phyloP scores from a whole-genome alignment of 345 rosid species.

The Heritiera fomes region DNA sequence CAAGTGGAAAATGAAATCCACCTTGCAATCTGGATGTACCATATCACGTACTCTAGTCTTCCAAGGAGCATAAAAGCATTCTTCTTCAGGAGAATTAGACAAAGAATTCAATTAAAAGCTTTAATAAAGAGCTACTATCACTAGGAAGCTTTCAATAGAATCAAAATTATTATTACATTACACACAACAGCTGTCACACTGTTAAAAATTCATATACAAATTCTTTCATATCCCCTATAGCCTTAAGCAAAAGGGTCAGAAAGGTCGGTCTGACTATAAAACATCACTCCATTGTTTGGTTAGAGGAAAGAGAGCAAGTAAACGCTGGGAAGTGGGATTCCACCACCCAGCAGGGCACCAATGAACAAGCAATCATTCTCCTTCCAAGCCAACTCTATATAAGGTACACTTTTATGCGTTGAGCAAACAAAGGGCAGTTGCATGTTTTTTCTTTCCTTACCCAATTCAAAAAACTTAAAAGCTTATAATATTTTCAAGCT shows the following conservation, averaged over 20 bases:
- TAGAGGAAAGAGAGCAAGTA: neutral
- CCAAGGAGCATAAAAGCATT: neutral
- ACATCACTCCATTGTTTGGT: neutral
- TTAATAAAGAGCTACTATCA: neutral
- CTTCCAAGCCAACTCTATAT: neutral
- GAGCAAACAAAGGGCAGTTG: neutral
- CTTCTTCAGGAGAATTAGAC: neutral
- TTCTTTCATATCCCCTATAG: neutral
- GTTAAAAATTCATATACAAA: neutral
- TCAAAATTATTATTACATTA: neutral
- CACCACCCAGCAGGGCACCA: neutral
- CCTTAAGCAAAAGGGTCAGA: neutral
- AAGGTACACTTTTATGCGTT: neutral
- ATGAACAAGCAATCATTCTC: neutral
- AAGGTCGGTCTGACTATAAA: neutral
- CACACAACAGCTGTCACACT: neutral
- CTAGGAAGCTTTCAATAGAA: neutral
- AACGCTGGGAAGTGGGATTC: neutral
- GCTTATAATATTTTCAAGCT: neutral
- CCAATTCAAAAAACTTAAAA: neutral
- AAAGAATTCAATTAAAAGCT: neutral
- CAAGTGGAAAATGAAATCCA: neutral
- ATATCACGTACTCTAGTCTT: neutral
- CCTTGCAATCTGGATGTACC: neutral
- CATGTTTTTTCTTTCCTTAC: neutral